Evolutionary conservation across 495 filamentous ascomycete genomes (phyloP), one percentile per base, ranked within the genome.

Genomic region (Tuber aestivum): DNA sequence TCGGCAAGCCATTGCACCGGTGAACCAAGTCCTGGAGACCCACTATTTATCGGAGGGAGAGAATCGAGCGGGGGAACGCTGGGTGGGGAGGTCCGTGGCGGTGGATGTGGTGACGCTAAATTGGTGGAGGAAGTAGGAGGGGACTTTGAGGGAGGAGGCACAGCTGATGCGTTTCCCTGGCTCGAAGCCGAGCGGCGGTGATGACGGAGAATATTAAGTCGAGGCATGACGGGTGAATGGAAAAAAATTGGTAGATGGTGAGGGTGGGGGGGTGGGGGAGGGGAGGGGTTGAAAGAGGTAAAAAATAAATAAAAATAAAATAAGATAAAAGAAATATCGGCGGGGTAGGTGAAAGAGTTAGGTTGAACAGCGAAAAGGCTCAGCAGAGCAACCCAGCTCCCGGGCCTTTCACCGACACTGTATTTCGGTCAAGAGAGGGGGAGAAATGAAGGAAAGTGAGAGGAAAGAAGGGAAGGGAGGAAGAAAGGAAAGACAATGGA

Each of bases 161-260:
- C 56, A 12, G 56, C 27, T 5, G 56, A 65, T 16, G 56, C 14
- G 14, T 65, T 65, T 41, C 72, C 50, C 44, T 79, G 77, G 68
- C 78, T 77, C 16, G 72, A 79, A 18, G 76, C 44, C 9, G 77
- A 44, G 20, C 79, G 78, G 9, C 79, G 79, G 74, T 81, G 79
- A 27, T 79, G 78, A 27, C 79, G 79, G 75, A 81, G 78, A 44
- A 81, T 50, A 45, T 81, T 75, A n/a, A 81, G 79, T 42, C 79
- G 78, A 32, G 79, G 79, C 79, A 81, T 81, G 74, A 37, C 41
- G 23, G 48, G 48, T 12, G 48, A 56, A 56, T 12, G 48, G 7
- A n/a, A n/a, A n/a, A 56, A 56, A n/a, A 56, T 56, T 14, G 56
- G 56, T 32, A 14, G n/a, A 32, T 9, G 56, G 56, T 65, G 56